These are phyloP conservation scores for Fusarium sp. DNA, from an alignment of 2,329 filamentous ascomycete species.

Conservation along the genomic window DNA sequence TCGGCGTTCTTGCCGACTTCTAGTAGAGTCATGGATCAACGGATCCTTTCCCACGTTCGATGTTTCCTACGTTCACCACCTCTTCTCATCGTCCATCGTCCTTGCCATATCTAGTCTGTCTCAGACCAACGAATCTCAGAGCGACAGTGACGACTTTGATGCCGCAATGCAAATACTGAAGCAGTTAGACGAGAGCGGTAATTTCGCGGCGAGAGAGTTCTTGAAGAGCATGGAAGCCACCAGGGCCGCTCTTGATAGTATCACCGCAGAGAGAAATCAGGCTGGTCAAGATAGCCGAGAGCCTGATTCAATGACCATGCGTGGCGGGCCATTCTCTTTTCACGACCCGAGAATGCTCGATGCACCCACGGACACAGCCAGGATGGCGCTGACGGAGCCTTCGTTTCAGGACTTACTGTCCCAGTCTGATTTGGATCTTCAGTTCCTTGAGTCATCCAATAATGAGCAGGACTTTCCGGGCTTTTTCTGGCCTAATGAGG, in stretches of 20 bases:
- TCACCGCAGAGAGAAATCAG: background rate
- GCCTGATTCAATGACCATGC: background rate
- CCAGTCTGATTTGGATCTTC: background rate
- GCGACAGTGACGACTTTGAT: conserved; percentile 52
- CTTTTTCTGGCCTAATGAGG: background rate
- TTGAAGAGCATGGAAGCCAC: conserved; percentile 51
- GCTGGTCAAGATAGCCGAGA: background rate
- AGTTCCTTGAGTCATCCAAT: background rate
- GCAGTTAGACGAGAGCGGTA: conserved; percentile 51
- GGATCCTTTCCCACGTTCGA: conserved; percentile 58
- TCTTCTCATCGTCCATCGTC: conserved; percentile 57
- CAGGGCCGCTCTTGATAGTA: conserved; percentile 12
- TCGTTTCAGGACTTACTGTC: background rate
- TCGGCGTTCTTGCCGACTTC: conserved; percentile 53
- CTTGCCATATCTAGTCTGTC: conserved; percentile 55
- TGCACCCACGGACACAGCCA: background rate
- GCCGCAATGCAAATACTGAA: conserved; percentile 49
- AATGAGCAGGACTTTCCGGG: background rate
- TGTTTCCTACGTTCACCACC: conserved; percentile 56
- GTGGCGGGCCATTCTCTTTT: background rate
- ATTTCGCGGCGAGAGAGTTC: conserved; percentile 53
- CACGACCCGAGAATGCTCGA: background rate
- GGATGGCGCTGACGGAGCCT: background rate
- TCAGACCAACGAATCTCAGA: conserved; percentile 35
- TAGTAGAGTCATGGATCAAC: conserved; percentile 56